Conservation (phyloP, 176 grass and related monocot genomes). For the Chrysopogon serrulatus region DNA sequence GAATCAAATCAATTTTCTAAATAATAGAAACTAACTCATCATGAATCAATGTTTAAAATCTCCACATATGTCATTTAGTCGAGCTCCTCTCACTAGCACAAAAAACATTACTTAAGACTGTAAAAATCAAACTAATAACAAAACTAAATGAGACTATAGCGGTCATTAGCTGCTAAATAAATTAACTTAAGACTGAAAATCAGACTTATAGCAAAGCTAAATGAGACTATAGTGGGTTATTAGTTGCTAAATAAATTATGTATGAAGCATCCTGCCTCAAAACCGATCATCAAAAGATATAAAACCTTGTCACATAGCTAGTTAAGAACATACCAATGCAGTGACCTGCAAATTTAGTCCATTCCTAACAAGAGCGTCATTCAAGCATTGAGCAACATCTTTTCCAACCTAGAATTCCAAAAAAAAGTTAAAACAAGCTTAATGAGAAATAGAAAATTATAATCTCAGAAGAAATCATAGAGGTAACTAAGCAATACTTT, state of each 20-base stretch:
- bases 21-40: too few relatives aligned
- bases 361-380: slow-evolving; percentile 71
- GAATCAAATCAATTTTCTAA: neutral
- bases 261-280: neutral
- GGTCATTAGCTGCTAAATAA: neutral
- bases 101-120: too few relatives aligned
- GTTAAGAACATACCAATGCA: slow-evolving; percentile 57
- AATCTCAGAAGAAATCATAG: neutral
- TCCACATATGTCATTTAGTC: too few relatives aligned
- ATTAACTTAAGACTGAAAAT: too few relatives aligned
- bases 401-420: slow-evolving; percentile 49
- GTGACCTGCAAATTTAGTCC: slow-evolving; percentile 74
- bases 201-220: neutral
- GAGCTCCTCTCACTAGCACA: too few relatives aligned
- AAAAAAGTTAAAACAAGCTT: slow-evolving; percentile 2
- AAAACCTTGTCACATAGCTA: neutral
- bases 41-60: too few relatives aligned
- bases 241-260: neutral
- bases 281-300: neutral
- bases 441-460: neutral
- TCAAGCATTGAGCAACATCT: slow-evolving; percentile 78
- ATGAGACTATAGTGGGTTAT: neutral
- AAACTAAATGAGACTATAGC: neutral
- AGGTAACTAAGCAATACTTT: neutral
- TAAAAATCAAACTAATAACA: neutral